Evolutionary conservation across 768 basidiomycete species (phyloP).

Genomic region (Tricholoma saponaceum): DNA sequence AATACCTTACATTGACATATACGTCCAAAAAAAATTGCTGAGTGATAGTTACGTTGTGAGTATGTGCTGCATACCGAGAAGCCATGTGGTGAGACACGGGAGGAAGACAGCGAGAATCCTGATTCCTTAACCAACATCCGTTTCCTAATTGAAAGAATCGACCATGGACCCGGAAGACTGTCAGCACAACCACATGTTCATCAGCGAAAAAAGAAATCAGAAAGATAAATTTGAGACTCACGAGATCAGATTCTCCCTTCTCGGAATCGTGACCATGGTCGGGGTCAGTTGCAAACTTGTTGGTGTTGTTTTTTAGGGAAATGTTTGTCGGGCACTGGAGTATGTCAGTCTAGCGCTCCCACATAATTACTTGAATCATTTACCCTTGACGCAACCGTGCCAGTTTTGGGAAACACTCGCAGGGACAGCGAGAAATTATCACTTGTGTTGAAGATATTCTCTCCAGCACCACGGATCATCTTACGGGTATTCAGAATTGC

Average conservation of each 20-base stretch:
- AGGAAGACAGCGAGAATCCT: too few relatives aligned
- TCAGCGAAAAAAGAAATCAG: background rate
- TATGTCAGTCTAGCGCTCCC: background rate
- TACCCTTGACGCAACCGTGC: conserved; percentile 28
- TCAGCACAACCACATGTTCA: background rate
- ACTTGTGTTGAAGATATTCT: conserved; percentile 36
- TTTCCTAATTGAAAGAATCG: background rate
- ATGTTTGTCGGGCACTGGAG: conserved; percentile 40
- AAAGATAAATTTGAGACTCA: conserved; percentile 1
- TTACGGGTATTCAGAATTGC: conserved; percentile 55
- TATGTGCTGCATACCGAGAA: too few relatives aligned
- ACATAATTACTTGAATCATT: background rate
- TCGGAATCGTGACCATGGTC: conserved; percentile 27
- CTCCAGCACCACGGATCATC: conserved; percentile 37
- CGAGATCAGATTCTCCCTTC: conserved; percentile 18
- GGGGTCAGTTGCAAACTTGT: conserved; percentile 40
- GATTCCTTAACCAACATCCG: too few relatives aligned
- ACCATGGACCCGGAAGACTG: conserved; percentile 1
- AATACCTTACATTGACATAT: too few relatives aligned
- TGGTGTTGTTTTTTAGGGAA: conserved; percentile 54
- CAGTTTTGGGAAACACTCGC: conserved; percentile 33
- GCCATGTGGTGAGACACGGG: too few relatives aligned
- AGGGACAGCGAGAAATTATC: conserved; percentile 37
- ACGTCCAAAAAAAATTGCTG: too few relatives aligned
- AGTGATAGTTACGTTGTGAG: too few relatives aligned